Conservation (phyloP, 495 filamentous ascomycete genomes). For the Penicillium cataractarum region DNA sequence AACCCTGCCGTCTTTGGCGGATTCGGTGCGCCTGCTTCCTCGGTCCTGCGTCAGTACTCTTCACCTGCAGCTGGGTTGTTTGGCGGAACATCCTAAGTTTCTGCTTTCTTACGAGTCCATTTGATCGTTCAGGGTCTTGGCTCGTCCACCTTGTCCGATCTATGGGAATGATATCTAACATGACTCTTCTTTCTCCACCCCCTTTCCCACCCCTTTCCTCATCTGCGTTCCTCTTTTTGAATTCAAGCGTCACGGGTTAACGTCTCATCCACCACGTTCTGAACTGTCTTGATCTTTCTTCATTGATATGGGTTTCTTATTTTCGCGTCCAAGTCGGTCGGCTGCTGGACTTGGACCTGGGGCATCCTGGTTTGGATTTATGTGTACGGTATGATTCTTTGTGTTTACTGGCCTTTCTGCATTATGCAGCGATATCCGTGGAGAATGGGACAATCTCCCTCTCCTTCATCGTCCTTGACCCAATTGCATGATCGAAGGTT, state of each 20-base stretch:
- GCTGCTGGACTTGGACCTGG: conserved; percentile 20
- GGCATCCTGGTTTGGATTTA: conserved; percentile 29
- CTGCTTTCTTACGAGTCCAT: conserved; percentile 9
- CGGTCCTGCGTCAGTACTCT: conserved; percentile 45
- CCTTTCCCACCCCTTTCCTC: not conserved
- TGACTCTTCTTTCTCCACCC: conserved; percentile 6
- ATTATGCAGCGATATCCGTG: conserved; percentile 46
- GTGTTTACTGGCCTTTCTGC: conserved; percentile 31
- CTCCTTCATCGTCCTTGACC: conserved; percentile 34
- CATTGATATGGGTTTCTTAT: conserved; percentile 24
- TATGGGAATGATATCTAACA: conserved; percentile 27
- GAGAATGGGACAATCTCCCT: conserved; percentile 34
- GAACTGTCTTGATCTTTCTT: conserved; percentile 17
- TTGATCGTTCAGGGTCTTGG: not conserved
- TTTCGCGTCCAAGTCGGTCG: conserved; percentile 22
- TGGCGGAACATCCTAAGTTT: conserved; percentile 24
- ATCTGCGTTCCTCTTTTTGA: conserved; percentile 18
- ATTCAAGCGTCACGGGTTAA: conserved; percentile 38
- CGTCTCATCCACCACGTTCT: conserved; percentile 30
- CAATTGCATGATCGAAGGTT: conserved; percentile 45
- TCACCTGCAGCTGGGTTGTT: conserved; percentile 47
- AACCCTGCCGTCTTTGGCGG: conserved; percentile 48
- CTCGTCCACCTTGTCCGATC: conserved; percentile 2
- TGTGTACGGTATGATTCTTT: conserved; percentile 32
- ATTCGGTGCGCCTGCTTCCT: conserved; percentile 32